Percentiles rank a stretch among this genome's conserved stretches.
Evolutionary conservation across 2,329 filamentous ascomycete genomes (phyloP).

Genomic region (Grosmannia huntii): DNA sequence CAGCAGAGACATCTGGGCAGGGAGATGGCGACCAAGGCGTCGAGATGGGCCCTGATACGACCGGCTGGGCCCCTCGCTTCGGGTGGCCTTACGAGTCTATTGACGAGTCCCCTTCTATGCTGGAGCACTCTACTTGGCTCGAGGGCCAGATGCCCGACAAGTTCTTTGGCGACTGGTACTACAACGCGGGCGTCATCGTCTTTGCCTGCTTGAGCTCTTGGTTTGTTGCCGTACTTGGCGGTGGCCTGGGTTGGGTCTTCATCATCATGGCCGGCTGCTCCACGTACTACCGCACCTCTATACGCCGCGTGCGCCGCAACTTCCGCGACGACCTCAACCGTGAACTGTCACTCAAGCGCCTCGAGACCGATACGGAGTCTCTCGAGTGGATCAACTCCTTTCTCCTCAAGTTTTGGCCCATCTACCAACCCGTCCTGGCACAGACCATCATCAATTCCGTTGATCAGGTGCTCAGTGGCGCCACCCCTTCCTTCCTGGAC

Average conservation of each 20-base stretch:
- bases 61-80: constrained; percentile 84
- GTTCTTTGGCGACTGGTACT: constrained; percentile 96
- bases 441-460: constrained; percentile 87
- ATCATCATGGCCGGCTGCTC: constrained; percentile 84
- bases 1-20: constrained; percentile 36
- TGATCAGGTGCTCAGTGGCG: constrained; percentile 87
- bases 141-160: constrained; percentile 77
- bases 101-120: constrained; percentile 51
- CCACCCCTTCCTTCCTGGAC: constrained; percentile 85
- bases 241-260: constrained; percentile 85
- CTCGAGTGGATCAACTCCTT: constrained; percentile 99
- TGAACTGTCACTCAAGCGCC: constrained; percentile 65
- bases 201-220: constrained; percentile 87
- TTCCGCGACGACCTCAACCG: constrained; percentile 89
- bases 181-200: constrained; percentile 87
- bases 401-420: constrained; percentile 97
- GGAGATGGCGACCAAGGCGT: constrained; percentile 39
- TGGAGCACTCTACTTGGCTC: constrained; percentile 80
- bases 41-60: constrained; percentile 39
- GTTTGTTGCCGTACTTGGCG: constrained; percentile 79
- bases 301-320: constrained; percentile 86
- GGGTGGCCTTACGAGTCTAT: constrained; percentile 51
- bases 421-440: constrained; percentile 88
- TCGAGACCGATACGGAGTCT: constrained; percentile 85
- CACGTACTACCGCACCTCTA: constrained; percentile 93